phyloP scores from a whole-genome alignment of 2,329 filamentous ascomycete genomes.

The Lecanosticta acicola region DNA sequence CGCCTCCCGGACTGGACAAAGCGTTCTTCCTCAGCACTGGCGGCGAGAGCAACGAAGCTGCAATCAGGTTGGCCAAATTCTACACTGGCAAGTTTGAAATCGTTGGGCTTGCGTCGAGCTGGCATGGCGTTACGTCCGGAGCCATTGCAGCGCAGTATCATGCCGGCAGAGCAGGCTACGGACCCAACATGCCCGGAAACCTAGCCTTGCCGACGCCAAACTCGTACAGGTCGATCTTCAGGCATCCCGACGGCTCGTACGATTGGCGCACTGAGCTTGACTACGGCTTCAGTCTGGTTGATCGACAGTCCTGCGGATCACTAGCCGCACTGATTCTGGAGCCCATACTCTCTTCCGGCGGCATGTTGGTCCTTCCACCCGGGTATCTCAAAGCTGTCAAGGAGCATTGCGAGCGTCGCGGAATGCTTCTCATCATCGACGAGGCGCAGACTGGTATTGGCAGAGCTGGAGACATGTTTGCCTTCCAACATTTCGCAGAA shows the following conservation, averaged over 20 bases:
- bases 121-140: conserved; percentile 56
- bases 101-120: conserved; percentile 54
- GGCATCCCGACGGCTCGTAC: conserved; percentile 53
- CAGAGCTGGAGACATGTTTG: conserved; percentile 53
- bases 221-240: conserved; percentile 57
- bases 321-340: conserved; percentile 60
- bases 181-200: conserved; percentile 50
- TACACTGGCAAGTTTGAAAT: conserved; percentile 62
- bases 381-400: conserved; percentile 56
- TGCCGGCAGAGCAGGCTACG: conserved; percentile 46
- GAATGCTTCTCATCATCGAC: conserved; percentile 55
- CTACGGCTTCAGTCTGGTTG: conserved; percentile 57
- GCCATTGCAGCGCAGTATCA: conserved; percentile 51
- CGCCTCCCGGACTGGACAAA: conserved; percentile 49
- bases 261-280: conserved; percentile 62
- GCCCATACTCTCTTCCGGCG: conserved; percentile 54
- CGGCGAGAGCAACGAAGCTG: conserved; percentile 52
- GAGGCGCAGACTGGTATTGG: conserved; percentile 57
- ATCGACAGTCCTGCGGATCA: conserved; percentile 55
- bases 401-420: conserved; percentile 48
- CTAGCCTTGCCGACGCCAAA: conserved; percentile 56
- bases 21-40: conserved; percentile 56
- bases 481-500: conserved; percentile 44
- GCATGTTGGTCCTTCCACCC: conserved; percentile 54
- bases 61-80: conserved; percentile 59